Base-by-base conservation (phyloP, 2,329 filamentous ascomycete species). In the Teratosphaeriaceae sp. region DNA sequence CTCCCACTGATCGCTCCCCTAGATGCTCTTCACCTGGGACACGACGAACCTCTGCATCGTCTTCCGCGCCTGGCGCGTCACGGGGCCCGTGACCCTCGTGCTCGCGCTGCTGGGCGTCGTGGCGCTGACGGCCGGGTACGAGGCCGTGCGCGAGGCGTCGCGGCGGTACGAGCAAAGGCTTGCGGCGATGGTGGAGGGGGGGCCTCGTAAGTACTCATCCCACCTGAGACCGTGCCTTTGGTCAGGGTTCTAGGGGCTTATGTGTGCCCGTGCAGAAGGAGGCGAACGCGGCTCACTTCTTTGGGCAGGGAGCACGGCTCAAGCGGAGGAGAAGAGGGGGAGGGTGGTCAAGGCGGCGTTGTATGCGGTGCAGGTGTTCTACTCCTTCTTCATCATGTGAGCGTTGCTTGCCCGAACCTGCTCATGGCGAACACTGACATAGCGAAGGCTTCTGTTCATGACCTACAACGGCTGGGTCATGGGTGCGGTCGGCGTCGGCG, bases 391-490 rank as follows among this genome's bases (percentile, higher is more conserved):
- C 76, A 89, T 98, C 63, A 98, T 98, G 92, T 96, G 65, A 81
- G 90, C 82, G 1, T 40, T 18, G 31, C 3, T 5, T 5, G 5
- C 22, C 15, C 5, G 18, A 6, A 27, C 18, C 31, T 3, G n/a
- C 31, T 34, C 29, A 12, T 15, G 18, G 31, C 6, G 31, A 7
- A 18, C 24, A 23, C 33, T 38, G 24, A 40, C n/a, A 24, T 13
- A n/a, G 1, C 12, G 18, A 46, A 97, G 90, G 92, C 74, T 98
- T 48, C 70, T 98, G 18, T 98, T 98, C 68, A 98, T 98, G 92
- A 98, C 92, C n/a, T 98, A 98, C 70, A 98, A 98, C 59, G 92
- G 92, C 44, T 94, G 86, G 82, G 82, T 98, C 54, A 98, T 98
- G 92, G 67, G 94, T 53, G 79, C 90, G 2, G 89, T 97, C 13